phyloP scores from a whole-genome alignment of 2,329 filamentous ascomycete genomes.

The Aspergillus arachidicola region DNA sequence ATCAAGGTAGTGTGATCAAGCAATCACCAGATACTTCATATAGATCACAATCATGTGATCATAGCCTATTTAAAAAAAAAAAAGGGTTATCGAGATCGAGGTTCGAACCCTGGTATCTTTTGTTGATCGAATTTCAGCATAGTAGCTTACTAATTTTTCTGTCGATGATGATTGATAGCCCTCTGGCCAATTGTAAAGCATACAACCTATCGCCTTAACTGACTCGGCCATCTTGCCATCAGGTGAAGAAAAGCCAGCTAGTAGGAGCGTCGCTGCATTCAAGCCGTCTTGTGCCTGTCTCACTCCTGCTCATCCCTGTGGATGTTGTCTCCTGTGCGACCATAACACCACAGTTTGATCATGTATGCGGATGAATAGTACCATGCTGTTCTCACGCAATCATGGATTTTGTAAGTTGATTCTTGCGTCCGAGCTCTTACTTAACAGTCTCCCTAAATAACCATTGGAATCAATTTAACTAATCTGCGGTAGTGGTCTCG shows the following conservation, averaged over 20 bases:
- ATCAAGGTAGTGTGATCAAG: neutral
- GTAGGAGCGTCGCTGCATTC: neutral
- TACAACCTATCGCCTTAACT: neutral
- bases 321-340: neutral
- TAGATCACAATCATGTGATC: neutral
- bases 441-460: neutral
- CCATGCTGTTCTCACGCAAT: slow-evolving; percentile 35
- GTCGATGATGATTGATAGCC: no score
- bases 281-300: neutral
- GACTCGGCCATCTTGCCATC: neutral
- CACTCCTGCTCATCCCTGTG: neutral
- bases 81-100: neutral
- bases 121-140: no score
- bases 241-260: neutral
- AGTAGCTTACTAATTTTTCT: no score
- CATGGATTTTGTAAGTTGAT: slow-evolving; percentile 50
- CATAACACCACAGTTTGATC: slow-evolving; percentile 10
- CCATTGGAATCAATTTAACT: slow-evolving; percentile 3
- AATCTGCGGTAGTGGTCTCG: slow-evolving; percentile 56
- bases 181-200: neutral
- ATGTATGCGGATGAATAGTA: slow-evolving; percentile 24
- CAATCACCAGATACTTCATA: neutral
- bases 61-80: neutral
- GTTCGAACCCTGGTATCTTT: neutral
- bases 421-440: neutral